Base-by-base conservation (phyloP, 805 yeast genomes). In the Kuraishia floccosa region DNA sequence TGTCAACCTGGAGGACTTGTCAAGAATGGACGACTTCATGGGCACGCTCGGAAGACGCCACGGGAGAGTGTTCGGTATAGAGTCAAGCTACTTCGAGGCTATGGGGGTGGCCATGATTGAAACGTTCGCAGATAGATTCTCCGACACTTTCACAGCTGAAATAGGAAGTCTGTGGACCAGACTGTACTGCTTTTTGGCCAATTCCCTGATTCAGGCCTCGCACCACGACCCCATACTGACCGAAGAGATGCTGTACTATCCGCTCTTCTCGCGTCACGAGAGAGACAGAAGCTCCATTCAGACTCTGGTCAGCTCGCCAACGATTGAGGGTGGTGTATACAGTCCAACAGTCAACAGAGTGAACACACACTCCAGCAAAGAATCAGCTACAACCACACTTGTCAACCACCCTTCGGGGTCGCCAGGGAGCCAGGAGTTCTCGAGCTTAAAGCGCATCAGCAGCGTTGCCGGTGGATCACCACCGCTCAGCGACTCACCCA, bases 81-180 rank as follows among this genome's bases (percentile, higher is more conserved):
- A 72, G 36, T 65, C 76, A 0, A 54, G 59, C 3, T 72, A 73
- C 42, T 76, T 72, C 39, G 76, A 73, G 47, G 46, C 72, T 23
- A 68, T 77, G 79, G 84, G 84, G 1, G 61, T 62, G 26, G 78
- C 82, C 0, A 55, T 77, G 29, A 53, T 76, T 28, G 67, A 63
- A 39, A 72, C 83, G 0, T 66, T 76, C 38, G 63, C 64, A 36
- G 77, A 71, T 40, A 49, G 78, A 34, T 66, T 73, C 35, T 16
- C 31, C 10, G 14, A 7, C 10, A n/a, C 16, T 5, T 7, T n/a
- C 16, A 13, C 16, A 6, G 10, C 21, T 16, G 4, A 18, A 38
- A 41, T 22, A 27, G 37, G 25, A 28, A 28, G 6, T 31, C 34
- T 40, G 4, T 55, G 59, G 59, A 32, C 40, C 15, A 44, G 38